Evolutionary conservation across 2,329 filamentous ascomycete genomes (phyloP).

Genomic region (Diaporthe sp.): DNA sequence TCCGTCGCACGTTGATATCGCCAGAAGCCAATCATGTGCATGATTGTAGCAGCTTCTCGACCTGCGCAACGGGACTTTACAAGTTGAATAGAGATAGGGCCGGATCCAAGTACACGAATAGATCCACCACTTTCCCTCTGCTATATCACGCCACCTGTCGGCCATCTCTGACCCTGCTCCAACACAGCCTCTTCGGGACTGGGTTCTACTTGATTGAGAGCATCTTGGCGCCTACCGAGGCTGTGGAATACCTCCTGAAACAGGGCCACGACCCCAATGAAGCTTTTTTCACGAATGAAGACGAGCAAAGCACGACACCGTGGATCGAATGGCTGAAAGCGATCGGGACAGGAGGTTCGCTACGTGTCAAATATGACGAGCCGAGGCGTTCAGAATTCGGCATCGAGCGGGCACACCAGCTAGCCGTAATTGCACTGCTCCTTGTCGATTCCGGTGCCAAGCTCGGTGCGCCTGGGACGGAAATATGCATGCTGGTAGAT

Average conservation of each 20-base stretch:
- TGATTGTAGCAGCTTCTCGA: not conserved
- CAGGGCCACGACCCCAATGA: not conserved
- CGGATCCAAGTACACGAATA: no score
- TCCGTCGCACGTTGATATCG: not conserved
- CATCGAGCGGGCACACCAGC: not conserved
- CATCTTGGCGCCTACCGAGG: not conserved
- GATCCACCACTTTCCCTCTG: not conserved
- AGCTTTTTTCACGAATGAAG: not conserved
- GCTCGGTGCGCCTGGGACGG: not conserved
- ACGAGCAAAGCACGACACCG: not conserved
- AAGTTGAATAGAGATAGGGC: not conserved
- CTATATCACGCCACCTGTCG: not conserved
- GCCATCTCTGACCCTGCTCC: not conserved
- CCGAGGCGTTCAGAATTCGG: no score
- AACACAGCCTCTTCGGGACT: no score
- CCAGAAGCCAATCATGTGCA: not conserved
- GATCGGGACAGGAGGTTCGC: no score
- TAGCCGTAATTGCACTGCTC: not conserved
- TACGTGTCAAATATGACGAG: no score
- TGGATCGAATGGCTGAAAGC: not conserved
- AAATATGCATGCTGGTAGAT: not conserved
- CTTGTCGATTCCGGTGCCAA: not conserved
- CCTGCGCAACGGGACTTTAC: not conserved
- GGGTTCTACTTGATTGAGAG: no score
- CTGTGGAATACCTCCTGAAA: not conserved